phyloP scores from a whole-genome alignment of 371 early-diverging fungal species.

The Rhizopus sp. region DNA sequence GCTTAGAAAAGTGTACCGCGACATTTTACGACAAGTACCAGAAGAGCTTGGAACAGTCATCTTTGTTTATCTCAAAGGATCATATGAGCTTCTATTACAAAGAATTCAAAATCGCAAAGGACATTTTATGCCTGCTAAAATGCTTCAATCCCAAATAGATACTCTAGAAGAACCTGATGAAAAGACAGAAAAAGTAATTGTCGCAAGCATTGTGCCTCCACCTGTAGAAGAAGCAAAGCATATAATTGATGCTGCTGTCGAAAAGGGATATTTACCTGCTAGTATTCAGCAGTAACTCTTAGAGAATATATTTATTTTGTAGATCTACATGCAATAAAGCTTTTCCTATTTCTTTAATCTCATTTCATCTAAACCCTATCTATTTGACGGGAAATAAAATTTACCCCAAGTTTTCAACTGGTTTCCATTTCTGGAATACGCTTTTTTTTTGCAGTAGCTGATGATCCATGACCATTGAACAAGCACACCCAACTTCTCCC shows the following conservation, averaged over 20 bases:
- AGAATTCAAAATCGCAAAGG: constrained; percentile 49
- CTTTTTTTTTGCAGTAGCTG: too few relatives aligned
- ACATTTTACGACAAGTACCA: constrained; percentile 51
- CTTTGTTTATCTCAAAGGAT: constrained; percentile 65
- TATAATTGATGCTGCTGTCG: constrained; percentile 13
- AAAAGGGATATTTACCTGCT: constrained; percentile 16
- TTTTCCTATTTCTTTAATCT: too few relatives aligned
- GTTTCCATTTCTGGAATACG: too few relatives aligned
- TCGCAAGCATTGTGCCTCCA: constrained; percentile 32
- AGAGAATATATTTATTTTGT: background rate
- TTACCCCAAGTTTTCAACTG: too few relatives aligned
- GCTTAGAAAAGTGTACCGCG: constrained; percentile 62
- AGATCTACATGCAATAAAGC: too few relatives aligned
- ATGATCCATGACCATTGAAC: too few relatives aligned
- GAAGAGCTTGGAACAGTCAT: constrained; percentile 31
- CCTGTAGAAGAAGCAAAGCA: constrained; percentile 16
- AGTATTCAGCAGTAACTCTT: background rate
- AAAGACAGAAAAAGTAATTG: constrained; percentile 50
- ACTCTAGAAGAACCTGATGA: constrained; percentile 64
- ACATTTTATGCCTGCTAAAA: constrained; percentile 58
- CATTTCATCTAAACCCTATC: too few relatives aligned
- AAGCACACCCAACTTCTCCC: too few relatives aligned
- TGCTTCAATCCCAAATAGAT: constrained; percentile 63
- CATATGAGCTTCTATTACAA: constrained; percentile 41
- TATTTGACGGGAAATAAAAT: too few relatives aligned